Evolutionary conservation across 2,329 filamentous ascomycete genomes (phyloP).

Genomic region (Sphaceloma murrayae): DNA sequence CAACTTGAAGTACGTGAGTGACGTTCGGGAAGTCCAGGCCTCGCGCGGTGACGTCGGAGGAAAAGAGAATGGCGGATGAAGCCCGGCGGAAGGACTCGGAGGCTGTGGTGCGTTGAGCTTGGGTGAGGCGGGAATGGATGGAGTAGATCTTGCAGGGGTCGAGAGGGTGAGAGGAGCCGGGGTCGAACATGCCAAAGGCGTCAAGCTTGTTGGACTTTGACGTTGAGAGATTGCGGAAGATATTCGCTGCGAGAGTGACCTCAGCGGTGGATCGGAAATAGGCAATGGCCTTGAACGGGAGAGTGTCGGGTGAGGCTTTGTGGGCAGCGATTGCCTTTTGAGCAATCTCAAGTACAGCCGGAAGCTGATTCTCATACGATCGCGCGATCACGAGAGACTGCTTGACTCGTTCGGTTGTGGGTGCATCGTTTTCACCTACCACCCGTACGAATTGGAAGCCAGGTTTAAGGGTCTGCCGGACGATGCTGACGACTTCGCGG

Average conservation of each 20-base stretch:
- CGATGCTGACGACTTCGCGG: slow-evolving; percentile 68
- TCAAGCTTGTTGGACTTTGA: slow-evolving; percentile 9
- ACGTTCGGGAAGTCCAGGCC: slow-evolving; percentile 47
- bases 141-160: slow-evolving; percentile 39
- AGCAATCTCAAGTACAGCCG: slow-evolving; percentile 67
- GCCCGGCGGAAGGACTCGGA: slow-evolving; percentile 62
- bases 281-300: slow-evolving; percentile 89
- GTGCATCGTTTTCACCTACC: slow-evolving; percentile 68
- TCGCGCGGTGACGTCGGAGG: slow-evolving; percentile 43
- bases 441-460: slow-evolving; percentile 86
- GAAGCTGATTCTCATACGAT: slow-evolving; percentile 66
- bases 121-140: slow-evolving; percentile 73
- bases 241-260: slow-evolving; percentile 53
- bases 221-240: slow-evolving; percentile 44
- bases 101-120: slow-evolving; percentile 57
- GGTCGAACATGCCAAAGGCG: slow-evolving; percentile 27
- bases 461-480: slow-evolving; percentile 66
- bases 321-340: slow-evolving; percentile 47
- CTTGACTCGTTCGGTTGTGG: slow-evolving; percentile 76
- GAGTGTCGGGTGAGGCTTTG: slow-evolving; percentile 30
- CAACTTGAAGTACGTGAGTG: slow-evolving; percentile 44
- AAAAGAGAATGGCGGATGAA: slow-evolving; percentile 46
- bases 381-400: slow-evolving; percentile 62
- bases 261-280: slow-evolving; percentile 76
- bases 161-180: slow-evolving; percentile 28